phyloP scores from a whole-genome alignment of 805 yeast genomes.

The Myxozyma udenii region DNA sequence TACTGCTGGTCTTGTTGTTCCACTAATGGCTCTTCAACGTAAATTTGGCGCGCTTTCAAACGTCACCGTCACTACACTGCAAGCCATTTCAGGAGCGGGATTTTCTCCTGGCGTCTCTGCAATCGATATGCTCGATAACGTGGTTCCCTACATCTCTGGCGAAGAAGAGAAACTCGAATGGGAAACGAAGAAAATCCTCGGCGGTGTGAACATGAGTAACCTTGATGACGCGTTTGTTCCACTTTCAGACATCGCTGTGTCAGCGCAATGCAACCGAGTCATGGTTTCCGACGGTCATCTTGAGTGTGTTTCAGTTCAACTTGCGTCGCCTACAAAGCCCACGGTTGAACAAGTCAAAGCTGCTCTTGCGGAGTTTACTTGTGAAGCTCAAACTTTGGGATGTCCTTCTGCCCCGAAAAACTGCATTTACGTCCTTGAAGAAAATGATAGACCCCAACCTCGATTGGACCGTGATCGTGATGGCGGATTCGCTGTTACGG shows the following conservation, averaged over 20 bases:
- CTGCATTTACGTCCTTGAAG: constrained; percentile 87
- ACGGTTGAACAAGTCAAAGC: constrained; percentile 74
- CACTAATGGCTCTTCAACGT: constrained; percentile 89
- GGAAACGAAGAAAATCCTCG: constrained; percentile 95
- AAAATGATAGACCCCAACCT: constrained; percentile 94
- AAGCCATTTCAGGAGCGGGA: constrained; percentile 98
- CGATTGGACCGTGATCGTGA: constrained; percentile 95
- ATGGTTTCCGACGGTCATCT: constrained; percentile 98
- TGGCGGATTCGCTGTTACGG: constrained; percentile 87
- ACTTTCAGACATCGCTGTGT: constrained; percentile 69
- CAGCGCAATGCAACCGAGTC: constrained; percentile 96
- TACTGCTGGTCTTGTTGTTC: constrained; percentile 96
- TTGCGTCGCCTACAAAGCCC: constrained; percentile 80
- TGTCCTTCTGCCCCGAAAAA: constrained; percentile 93
- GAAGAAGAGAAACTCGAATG: constrained; percentile 98
- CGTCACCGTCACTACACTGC: constrained; percentile 86
- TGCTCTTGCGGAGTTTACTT: constrained; percentile 65
- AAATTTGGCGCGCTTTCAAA: constrained; percentile 85
- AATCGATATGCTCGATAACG: constrained; percentile 89
- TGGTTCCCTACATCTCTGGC: constrained; percentile 91
- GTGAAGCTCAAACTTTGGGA: constrained; percentile 75
- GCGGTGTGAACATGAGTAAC: constrained; percentile 45
- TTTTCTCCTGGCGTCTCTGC: constrained; percentile 97
- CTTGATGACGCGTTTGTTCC: constrained; percentile 55
- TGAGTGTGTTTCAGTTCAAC: constrained; percentile 84